Percentiles rank a stretch among this genome's conserved stretches.
These are phyloP conservation scores for Hydrangea macrophylla DNA, from an alignment of 148 eudicot genomes.

Conservation along the genomic window DNA sequence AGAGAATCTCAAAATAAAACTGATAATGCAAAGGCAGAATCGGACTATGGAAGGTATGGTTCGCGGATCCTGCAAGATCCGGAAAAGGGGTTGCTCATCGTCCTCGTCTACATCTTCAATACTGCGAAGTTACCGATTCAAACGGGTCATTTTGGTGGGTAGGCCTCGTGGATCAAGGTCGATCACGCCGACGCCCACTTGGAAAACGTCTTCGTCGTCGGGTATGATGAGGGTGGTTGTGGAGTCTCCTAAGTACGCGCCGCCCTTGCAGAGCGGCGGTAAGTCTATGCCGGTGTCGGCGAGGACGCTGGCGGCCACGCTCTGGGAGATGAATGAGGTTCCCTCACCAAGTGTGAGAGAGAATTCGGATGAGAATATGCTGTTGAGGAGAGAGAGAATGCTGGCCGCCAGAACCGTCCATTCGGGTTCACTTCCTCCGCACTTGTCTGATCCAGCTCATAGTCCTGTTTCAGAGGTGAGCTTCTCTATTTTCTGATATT, in stretches of 20 bases:
- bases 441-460: constrained; percentile 97
- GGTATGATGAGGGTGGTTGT: constrained; percentile 32
- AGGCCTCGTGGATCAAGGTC: constrained; percentile 56
- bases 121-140: constrained; percentile 61
- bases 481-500: not conserved
- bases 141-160: constrained; percentile 69
- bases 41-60: constrained; percentile 31
- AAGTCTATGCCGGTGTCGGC: constrained; percentile 64
- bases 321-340: constrained; percentile 88
- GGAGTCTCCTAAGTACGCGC: constrained; percentile 50
- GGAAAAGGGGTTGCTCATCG: constrained; percentile 85
- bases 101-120: constrained; percentile 79
- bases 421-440: constrained; percentile 57
- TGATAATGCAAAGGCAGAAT: constrained; percentile 33
- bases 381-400: constrained; percentile 26
- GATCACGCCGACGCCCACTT: too few relatives aligned
- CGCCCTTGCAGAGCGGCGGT: constrained; percentile 27
- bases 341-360: constrained; percentile 37
- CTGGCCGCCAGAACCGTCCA: constrained; percentile 27
- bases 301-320: constrained; percentile 84
- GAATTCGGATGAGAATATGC: constrained; percentile 22
- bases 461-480: constrained; percentile 85
- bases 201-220: too few relatives aligned
- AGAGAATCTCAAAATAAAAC: not conserved
- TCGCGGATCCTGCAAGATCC: constrained; percentile 51